Base-by-base conservation (phyloP, 768 basidiomycete species). In the Trametes villosa region DNA sequence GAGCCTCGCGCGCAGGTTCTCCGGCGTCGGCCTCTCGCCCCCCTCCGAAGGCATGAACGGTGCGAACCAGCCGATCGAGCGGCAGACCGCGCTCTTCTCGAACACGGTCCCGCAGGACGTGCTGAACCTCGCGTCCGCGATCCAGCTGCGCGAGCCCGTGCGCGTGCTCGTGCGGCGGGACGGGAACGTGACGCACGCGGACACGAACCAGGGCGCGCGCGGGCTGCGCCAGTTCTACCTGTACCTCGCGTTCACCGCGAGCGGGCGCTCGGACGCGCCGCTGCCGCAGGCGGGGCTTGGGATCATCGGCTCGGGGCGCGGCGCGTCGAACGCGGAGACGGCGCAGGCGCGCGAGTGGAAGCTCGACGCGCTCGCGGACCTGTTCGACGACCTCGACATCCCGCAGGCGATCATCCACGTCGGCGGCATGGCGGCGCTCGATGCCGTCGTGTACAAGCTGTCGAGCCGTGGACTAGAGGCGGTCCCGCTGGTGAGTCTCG, bases 51-150 rank as follows among this genome's bases (percentile, higher is more conserved):
- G 65, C 47, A 67, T 70, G 31, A 70, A 68, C 22, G 75, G 68
- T n/a, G 68, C 18, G 18, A 63, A 79, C 24, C 73, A 68, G 44
- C 62, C 70, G 1, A 81, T 89, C 47, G 94, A 96, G 66, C 87
- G 95, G 26, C 94, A 96, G 74, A 94, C 93, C 4, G 93, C 92
- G 8, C 79, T 94, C n/a, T 98, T 98, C 76, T 96, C 94, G 36
- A 98, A 98, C 73, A 99, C 97, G 3, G 96, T 97, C 18, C 96
- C 94, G 17, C 94, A 96, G 72, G 97, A 99, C 70, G 97, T 99
- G 12, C 84, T 99, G 63, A 98, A 96, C 72, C 87, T 99, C 41
- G 95, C 95, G 1, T 87, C 92, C 54, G 87, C 91, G 4, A 94
- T 99, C 59, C 92, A 97, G 70, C 84, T 99, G 12, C 87, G 91